These are phyloP conservation scores for Apiotrichum sp. DNA, from an alignment of 1,284 basidiomycete species.

Conservation along the genomic window DNA sequence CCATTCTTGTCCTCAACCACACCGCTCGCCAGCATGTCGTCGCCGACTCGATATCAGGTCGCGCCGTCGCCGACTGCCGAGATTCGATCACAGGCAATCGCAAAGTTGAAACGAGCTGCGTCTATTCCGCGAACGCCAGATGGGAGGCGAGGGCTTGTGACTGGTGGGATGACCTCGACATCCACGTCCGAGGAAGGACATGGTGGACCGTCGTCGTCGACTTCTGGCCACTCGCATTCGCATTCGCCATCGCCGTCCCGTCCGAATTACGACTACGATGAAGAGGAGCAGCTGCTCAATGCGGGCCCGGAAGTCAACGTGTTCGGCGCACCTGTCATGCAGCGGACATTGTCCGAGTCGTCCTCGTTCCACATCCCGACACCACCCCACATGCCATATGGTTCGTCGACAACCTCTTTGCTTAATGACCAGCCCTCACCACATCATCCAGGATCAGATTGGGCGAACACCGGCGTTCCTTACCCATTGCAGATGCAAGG, in stretches of 20 bases:
- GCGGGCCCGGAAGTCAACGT: conserved; percentile 7
- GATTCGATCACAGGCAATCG: conserved; percentile 68
- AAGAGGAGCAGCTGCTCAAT: conserved; percentile 32
- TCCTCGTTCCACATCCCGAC: conserved; percentile 32
- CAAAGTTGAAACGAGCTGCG: conserved; percentile 79
- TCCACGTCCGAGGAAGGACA: background rate
- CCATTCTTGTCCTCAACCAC: background rate
- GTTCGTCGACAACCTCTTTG: conserved; percentile 14
- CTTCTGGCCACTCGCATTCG: background rate
- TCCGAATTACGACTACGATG: conserved; percentile 9
- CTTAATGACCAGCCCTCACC: conserved; percentile 19
- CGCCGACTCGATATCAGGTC: conserved; percentile 6
- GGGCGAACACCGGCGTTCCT: conserved; percentile 13
- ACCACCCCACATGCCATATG: conserved; percentile 20
- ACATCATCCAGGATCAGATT: conserved; percentile 25
- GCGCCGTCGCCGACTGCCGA: conserved; percentile 11
- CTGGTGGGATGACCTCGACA: background rate
- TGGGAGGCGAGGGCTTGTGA: conserved; percentile 58
- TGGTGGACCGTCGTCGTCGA: conserved; percentile 1
- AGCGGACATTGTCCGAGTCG: conserved; percentile 32
- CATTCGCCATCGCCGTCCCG: conserved; percentile 4
- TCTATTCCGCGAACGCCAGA: conserved; percentile 82
- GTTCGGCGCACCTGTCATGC: conserved; percentile 22
- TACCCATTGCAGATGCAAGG: background rate
- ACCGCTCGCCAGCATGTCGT: conserved; percentile 5